Evolutionary conservation across 805 yeast genomes (phyloP).

Genomic region (Ogataea minuta): DNA sequence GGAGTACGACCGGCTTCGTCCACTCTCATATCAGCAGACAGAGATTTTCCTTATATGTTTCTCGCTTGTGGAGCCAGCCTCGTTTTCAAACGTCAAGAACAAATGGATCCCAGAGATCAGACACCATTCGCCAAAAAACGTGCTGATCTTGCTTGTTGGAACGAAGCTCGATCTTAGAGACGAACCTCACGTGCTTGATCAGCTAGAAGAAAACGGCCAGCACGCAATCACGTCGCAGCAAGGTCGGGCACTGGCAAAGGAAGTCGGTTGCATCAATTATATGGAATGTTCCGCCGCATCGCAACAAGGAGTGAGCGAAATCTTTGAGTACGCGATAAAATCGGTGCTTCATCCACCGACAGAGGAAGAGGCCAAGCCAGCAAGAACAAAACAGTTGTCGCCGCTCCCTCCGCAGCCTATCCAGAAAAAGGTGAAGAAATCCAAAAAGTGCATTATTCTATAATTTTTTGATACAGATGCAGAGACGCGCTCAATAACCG

Average conservation of each 20-base stretch:
- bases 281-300: slow-evolving; percentile 90
- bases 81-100: slow-evolving; percentile 74
- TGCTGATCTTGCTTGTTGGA: slow-evolving; percentile 72
- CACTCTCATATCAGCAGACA: slow-evolving; percentile 88
- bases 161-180: slow-evolving; percentile 88
- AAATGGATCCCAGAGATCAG: slow-evolving; percentile 86
- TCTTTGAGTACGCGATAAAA: slow-evolving; percentile 79
- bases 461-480: slow-evolving; percentile 24
- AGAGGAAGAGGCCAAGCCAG: slow-evolving; percentile 4
- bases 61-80: slow-evolving; percentile 76
- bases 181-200: slow-evolving; percentile 71
- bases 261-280: slow-evolving; percentile 69
- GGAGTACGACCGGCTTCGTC: slow-evolving; percentile 86
- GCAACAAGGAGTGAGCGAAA: slow-evolving; percentile 80
- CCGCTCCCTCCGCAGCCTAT: slow-evolving; percentile 5
- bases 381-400: not conserved
- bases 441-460: slow-evolving; percentile 48
- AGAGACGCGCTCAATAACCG: not conserved
- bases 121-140: slow-evolving; percentile 75
- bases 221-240: slow-evolving; percentile 62
- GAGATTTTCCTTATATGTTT: slow-evolving; percentile 86
- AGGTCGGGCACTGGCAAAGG: slow-evolving; percentile 65
- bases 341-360: slow-evolving; percentile 59
- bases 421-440: slow-evolving; percentile 37
- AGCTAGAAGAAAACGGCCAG: slow-evolving; percentile 58